Evolutionary conservation across 2,329 filamentous ascomycete species (phyloP).

Genomic region (Apiospora phragmitis): DNA sequence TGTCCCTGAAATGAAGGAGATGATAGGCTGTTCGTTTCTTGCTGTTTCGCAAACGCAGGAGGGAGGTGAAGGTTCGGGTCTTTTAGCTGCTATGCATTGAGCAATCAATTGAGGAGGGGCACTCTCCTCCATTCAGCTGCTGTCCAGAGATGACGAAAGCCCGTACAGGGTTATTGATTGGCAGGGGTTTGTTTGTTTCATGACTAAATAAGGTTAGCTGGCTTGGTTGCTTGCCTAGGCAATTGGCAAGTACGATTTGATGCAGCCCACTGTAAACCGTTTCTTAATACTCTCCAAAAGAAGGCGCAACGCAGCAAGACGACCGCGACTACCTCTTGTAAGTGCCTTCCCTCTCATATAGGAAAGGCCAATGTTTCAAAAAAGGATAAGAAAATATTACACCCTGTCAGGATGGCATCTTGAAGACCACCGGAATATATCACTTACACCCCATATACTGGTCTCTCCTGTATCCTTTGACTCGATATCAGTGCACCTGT

Average conservation of each 20-base stretch:
- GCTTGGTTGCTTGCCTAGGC: too few species aligned
- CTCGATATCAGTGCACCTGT: background rate
- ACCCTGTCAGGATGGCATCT: background rate
- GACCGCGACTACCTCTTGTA: background rate
- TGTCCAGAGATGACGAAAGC: background rate
- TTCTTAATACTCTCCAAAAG: background rate
- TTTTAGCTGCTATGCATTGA: background rate
- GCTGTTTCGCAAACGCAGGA: conserved; percentile 18
- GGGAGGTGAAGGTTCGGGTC: conserved; percentile 8
- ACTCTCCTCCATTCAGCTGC: background rate
- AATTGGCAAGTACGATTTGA: background rate
- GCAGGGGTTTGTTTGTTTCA: conserved; percentile 4
- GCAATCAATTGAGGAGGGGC: background rate
- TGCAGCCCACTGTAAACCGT: background rate
- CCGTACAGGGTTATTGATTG: background rate
- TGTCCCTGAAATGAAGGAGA: background rate
- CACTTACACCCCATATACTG: background rate
- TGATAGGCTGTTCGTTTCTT: background rate
- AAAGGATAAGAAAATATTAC: background rate
- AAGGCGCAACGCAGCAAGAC: background rate
- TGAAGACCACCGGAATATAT: background rate
- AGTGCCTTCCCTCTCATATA: background rate
- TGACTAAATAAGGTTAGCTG: background rate
- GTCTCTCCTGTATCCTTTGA: background rate
- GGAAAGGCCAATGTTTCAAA: background rate